phyloP scores from a whole-genome alignment of 1,284 basidiomycete species.

The Cryptococcus floricola region DNA sequence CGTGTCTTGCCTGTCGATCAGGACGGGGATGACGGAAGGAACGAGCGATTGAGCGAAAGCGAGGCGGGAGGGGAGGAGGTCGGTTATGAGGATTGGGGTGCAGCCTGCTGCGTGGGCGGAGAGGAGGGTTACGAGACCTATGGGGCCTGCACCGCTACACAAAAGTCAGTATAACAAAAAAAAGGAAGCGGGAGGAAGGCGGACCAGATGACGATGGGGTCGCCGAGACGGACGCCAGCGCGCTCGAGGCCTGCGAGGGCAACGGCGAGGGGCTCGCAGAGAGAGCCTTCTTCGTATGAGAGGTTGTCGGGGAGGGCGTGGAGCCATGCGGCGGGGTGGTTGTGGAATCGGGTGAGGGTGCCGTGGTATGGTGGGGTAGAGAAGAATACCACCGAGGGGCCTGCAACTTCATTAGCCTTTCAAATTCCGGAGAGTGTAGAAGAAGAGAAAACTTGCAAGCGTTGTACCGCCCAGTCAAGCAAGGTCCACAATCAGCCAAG shows the following conservation, averaged over 20 bases:
- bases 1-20: conserved; percentile 35
- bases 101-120: conserved; percentile 55
- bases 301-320: conserved; percentile 54
- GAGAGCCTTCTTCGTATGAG: conserved; percentile 54
- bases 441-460: conserved; percentile 41
- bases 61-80: conserved; percentile 53
- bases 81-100: conserved; percentile 55
- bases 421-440: too few species aligned
- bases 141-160: conserved; percentile 53
- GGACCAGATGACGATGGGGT: conserved; percentile 51
- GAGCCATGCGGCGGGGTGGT: conserved; percentile 56
- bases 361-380: conserved; percentile 54
- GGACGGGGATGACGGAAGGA: conserved; percentile 50
- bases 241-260: conserved; percentile 55
- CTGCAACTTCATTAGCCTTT: conserved; percentile 14
- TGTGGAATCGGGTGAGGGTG: conserved; percentile 52
- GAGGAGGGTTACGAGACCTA: conserved; percentile 55
- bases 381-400: conserved; percentile 52
- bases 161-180: background rate
- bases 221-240: conserved; percentile 52
- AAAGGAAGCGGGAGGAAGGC: conserved; percentile 1
- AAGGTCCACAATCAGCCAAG: conserved; percentile 51
- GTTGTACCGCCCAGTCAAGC: conserved; percentile 55
- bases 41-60: conserved; percentile 55
- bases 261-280: conserved; percentile 55